A percentile compares a stretch with the other conserved stretches of the same genome.
These are phyloP conservation scores for Fraxinus nigra DNA, from an alignment of 305 asterid genomes.

Conservation along the genomic window DNA sequence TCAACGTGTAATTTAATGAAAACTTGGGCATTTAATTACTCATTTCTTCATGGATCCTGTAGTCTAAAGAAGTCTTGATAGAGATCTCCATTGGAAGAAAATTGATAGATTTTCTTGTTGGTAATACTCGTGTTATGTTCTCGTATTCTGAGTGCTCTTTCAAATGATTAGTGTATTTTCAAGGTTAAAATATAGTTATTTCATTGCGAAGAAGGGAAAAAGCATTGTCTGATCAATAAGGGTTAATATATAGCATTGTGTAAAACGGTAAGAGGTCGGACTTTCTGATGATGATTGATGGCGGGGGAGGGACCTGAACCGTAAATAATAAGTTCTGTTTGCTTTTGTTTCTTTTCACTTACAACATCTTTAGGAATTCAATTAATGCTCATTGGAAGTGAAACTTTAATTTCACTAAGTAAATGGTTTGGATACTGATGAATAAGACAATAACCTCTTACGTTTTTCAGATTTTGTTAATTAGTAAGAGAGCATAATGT, in stretches of 20 bases:
- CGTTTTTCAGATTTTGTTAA: not conserved
- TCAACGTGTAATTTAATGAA: not conserved
- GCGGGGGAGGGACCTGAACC: not conserved
- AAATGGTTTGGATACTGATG: not conserved
- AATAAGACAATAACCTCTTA: not conserved
- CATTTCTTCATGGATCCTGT: not conserved
- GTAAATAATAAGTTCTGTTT: not conserved
- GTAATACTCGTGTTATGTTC: not conserved
- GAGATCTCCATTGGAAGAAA: not conserved
- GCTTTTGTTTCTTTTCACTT: not conserved
- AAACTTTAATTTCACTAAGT: not conserved
- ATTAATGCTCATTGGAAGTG: not conserved
- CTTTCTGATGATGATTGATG: not conserved
- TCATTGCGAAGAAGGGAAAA: not conserved
- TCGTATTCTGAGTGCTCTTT: not conserved
- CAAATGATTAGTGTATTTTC: not conserved
- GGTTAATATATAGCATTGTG: not conserved
- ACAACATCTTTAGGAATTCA: not conserved
- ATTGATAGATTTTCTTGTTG: not conserved
- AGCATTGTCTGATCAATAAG: not conserved
- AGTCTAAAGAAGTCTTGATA: not conserved
- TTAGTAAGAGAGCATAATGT: not conserved
- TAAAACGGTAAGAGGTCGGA: not conserved
- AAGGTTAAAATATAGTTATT: not conserved
- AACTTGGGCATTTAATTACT: not conserved